Evolutionary conservation across 495 filamentous ascomycete species (phyloP), one percentile per base, ranked within the genome.

Genomic region (Tuber umbilicatum): DNA sequence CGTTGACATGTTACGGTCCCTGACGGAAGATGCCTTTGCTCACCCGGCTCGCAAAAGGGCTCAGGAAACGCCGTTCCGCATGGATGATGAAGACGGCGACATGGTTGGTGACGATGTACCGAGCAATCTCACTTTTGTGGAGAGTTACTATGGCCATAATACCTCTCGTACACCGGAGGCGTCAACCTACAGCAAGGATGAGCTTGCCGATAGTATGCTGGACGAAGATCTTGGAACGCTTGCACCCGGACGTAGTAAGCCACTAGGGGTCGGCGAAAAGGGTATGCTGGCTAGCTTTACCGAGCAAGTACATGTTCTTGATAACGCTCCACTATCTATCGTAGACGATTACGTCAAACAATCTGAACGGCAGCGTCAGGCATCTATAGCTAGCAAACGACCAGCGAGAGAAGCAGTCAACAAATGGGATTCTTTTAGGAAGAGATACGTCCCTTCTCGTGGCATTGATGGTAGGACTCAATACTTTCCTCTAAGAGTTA

Each of bases 1-100:
- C 0, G 86, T 98, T 5, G 92, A 97, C 78, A 89, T 98, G 86
- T 87, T 99, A 69, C 91, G 92, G 10, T 97, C 93, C 0, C 91
- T 99, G 74, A 91, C 92, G 14, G 92, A 92, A 4, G 90, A 97
- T 84, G 92, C 92, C 0, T 94, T 95, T 82, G 86, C 70, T 5
- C 72, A 64, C 17, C 76, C 70, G 27, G 31, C 27, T 7, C 73
- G 70, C 40, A 75, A 68, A 50, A 64, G 27, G 55, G 55, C 55
- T 31, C n/a, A 31, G 55, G 55, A 70, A 68, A 41, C 38, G 27
- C n/a, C 50, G 45, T 70, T 64, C 71, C 39, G 40, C 19, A 74
- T 73, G 43, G 75, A 55, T 42, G 73, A 79, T 38, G 75, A 74
- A n/a, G 79, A 78, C 35, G 79, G 73, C 0, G 73, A 80, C 39